Conservation (phyloP, 495 filamentous ascomycete genomes). For the Elaphomyces granulatus region DNA sequence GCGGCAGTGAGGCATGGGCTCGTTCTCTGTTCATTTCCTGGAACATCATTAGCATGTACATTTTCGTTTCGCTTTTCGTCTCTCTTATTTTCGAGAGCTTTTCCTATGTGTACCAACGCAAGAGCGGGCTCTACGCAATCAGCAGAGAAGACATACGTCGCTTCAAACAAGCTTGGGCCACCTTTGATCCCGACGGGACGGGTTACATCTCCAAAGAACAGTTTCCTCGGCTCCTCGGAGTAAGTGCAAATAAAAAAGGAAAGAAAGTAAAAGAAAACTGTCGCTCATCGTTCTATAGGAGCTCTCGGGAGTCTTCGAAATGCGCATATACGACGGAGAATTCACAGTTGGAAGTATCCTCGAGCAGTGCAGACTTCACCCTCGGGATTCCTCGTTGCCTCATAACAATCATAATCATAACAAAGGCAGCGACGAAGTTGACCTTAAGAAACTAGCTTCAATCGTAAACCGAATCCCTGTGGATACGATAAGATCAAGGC, state of each 20-base stretch:
- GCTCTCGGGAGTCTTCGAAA: conserved; percentile 86
- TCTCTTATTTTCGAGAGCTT: conserved; percentile 99
- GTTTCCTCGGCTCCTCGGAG: conserved; percentile 79
- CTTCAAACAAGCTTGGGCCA: conserved; percentile 98
- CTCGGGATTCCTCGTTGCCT: conserved; percentile 26
- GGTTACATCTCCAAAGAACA: conserved; percentile 85
- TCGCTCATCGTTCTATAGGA: conserved; percentile 31
- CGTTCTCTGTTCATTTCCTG: conserved; percentile 80
- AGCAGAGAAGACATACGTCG: conserved; percentile 84
- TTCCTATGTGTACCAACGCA: conserved; percentile 96
- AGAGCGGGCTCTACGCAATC: conserved; percentile 64
- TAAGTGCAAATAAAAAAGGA: conserved; percentile 20
- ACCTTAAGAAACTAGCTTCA: conserved; percentile 59
- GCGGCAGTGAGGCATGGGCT: conserved; percentile 79
- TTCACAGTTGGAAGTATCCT: conserved; percentile 73
- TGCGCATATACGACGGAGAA: conserved; percentile 90
- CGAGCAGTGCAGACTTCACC: conserved; percentile 57
- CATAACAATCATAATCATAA: conserved; percentile 26
- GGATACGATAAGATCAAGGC: conserved; percentile 51
- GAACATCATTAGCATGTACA: conserved; percentile 99
- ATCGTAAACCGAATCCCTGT: conserved; percentile 67
- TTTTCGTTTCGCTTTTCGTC: conserved; percentile 96
- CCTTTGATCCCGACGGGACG: conserved; percentile 77
- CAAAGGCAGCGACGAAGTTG: conserved; percentile 53
- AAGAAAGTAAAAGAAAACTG: not conserved